These are phyloP conservation scores for Hibiscus tridactylites DNA, from an alignment of 345 rosid genomes.

Conservation along the genomic window DNA sequence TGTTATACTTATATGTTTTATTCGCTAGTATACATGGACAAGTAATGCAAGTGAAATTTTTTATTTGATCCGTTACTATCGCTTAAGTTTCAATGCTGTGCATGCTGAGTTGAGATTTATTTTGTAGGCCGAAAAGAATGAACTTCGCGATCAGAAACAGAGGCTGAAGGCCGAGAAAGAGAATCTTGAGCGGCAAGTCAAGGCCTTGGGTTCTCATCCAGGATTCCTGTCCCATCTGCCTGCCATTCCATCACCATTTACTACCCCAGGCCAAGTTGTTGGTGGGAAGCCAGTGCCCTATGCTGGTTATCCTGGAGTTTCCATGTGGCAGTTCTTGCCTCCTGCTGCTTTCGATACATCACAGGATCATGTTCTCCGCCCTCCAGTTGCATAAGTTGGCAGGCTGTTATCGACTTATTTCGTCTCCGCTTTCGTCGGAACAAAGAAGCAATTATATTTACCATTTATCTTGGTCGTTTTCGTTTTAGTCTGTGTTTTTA, in stretches of 20 bases:
- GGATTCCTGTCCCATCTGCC: slow-evolving; percentile 30
- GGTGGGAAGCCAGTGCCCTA: slow-evolving; percentile 47
- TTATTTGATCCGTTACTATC: neutral
- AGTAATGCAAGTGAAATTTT: neutral
- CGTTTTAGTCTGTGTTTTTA: neutral
- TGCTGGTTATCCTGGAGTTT: slow-evolving; percentile 42
- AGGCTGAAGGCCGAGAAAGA: slow-evolving; percentile 81
- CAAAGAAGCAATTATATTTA: neutral
- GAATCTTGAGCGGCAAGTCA: slow-evolving; percentile 48
- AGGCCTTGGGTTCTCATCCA: slow-evolving; percentile 35
- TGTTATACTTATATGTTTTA: neutral
- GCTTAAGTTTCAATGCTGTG: neutral
- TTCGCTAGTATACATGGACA: neutral
- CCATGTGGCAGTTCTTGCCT: slow-evolving; percentile 60
- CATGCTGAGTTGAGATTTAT: neutral
- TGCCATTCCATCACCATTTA: slow-evolving; percentile 29
- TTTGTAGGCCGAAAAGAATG: slow-evolving; percentile 60
- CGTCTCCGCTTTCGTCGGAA: neutral
- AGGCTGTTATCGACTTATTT: neutral
- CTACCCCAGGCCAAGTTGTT: slow-evolving; percentile 32
- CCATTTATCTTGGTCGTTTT: neutral
- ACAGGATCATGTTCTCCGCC: slow-evolving; percentile 47
- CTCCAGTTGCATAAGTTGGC: slow-evolving; percentile 40
- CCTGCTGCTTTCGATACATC: slow-evolving; percentile 51
- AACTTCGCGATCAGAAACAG: slow-evolving; percentile 67